Base-by-base conservation (phyloP, 2,329 filamentous ascomycete species). In the Neofusicoccum sp. region DNA sequence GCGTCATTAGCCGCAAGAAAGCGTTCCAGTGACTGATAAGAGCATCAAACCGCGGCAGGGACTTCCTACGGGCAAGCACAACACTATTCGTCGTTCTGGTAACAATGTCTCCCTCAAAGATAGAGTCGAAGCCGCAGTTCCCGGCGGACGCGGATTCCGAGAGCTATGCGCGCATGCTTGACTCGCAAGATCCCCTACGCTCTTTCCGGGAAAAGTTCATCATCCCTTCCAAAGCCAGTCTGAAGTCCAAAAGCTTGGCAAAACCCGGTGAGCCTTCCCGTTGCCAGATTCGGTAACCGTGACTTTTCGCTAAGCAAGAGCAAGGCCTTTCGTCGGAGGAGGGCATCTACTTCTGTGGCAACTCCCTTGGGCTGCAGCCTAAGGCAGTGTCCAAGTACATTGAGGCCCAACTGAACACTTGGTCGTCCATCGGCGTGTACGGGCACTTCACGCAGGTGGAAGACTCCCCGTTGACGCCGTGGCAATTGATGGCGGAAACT, bases 301-400 rank as follows among this genome's bases (percentile, higher is more conserved):
- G 14, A 16, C 28, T 12, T 7, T 33, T 44, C 20, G 24, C 51
- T 56, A 9, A 56, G 20, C 9, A 20, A 3, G 38, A 6, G 5
- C 8, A 9, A 58, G 51, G 44, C 16, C 16, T 58, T 20, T 58
- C 51, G 14, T 31, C 49, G 36, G 44, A 45, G 28, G 41, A 47
- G n/a, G 26, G 43, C 58, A 61, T 63, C 28, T 63, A 63, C 36
- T 63, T 63, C 41, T 63, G 62, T 38, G 62, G 62, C 40, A 63
- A 63, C 44, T 63, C 62, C 16, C 61, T 63, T 3, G 62, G 62
- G 0, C 28, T 57, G 41, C 62, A 63, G 48, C 62, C 62, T 11
- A 62, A 57, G 34, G 47, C 47, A n/a, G 54, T 59, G 30, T 49
- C 47, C 6, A 44, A 49, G 38, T 61, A 63, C 36, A 47, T 63